phyloP scores from a whole-genome alignment of 2,329 filamentous ascomycete species.

The Calonectria ilicicola region DNA sequence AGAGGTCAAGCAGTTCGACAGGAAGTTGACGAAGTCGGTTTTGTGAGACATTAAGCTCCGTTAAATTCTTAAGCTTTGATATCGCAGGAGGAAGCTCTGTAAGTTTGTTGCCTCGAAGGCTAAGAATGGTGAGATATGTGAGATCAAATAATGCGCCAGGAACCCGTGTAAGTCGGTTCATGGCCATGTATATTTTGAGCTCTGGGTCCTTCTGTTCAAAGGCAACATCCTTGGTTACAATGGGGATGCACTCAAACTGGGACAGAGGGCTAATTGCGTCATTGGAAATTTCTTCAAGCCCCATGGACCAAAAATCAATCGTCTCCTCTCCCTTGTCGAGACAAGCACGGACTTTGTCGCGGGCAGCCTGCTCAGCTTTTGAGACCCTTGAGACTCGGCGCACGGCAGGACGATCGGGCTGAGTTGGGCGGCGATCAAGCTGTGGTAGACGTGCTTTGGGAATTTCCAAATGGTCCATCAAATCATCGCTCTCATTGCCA shows the following conservation, averaged over 20 bases:
- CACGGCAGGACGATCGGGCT: conserved; percentile 47
- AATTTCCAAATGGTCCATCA: conserved; percentile 47
- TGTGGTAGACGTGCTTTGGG: conserved; percentile 53
- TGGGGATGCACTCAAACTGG: conserved; percentile 65
- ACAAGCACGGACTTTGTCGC: conserved; percentile 61
- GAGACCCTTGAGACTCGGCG: conserved; percentile 50
- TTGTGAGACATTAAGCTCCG: conserved; percentile 74
- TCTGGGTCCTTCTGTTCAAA: conserved; percentile 70
- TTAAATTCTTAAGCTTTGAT: conserved; percentile 67
- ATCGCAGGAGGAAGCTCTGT: conserved; percentile 71
- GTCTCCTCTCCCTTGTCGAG: conserved; percentile 69
- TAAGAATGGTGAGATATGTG: conserved; percentile 72
- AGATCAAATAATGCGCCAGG: conserved; percentile 73
- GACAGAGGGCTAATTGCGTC: conserved; percentile 68
- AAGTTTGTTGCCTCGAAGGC: conserved; percentile 73
- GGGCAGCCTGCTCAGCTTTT: conserved; percentile 58
- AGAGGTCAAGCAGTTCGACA: conserved; percentile 69
- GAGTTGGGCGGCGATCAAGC: conserved; percentile 47
- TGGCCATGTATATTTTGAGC: conserved; percentile 71
- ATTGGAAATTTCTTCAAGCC: conserved; percentile 66
- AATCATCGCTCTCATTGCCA: conserved; percentile 57
- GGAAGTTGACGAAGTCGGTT: conserved; percentile 73
- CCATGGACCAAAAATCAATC: conserved; percentile 71
- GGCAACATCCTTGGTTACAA: conserved; percentile 66
- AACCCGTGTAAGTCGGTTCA: conserved; percentile 67